These are phyloP conservation scores for Monosporascus sp. DNA, from an alignment of 2,329 filamentous ascomycete species.

Conservation along the genomic window DNA sequence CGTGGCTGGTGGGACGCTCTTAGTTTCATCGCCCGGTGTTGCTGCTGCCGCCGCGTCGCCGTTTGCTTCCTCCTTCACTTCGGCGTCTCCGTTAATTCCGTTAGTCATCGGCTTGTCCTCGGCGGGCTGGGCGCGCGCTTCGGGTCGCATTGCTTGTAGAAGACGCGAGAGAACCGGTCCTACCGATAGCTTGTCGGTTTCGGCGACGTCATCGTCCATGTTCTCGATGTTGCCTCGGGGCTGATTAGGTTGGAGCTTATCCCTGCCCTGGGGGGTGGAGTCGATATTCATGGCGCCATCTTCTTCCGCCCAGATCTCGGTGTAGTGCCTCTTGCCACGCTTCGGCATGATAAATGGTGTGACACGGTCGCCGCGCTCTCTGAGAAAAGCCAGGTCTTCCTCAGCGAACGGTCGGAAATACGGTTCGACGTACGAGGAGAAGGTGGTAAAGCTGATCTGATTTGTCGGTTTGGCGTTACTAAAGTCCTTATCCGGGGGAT, in stretches of 20 bases:
- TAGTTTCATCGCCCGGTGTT: constrained; percentile 35
- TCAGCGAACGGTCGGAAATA: constrained; percentile 87
- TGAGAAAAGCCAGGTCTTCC: constrained; percentile 88
- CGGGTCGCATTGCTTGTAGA: constrained; percentile 74
- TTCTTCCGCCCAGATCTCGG: constrained; percentile 89
- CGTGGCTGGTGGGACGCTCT: constrained; percentile 61
- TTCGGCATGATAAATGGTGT: constrained; percentile 82
- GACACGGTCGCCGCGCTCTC: constrained; percentile 81
- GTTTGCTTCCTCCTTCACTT: constrained; percentile 50
- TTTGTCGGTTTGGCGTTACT: constrained; percentile 89
- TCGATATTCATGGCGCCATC: constrained; percentile 77
- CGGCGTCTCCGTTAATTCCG: constrained; percentile 36
- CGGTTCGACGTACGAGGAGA: constrained; percentile 86
- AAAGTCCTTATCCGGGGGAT: constrained; percentile 90
- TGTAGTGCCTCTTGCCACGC: constrained; percentile 79
- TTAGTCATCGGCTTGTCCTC: constrained; percentile 55
- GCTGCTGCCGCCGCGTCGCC: constrained; percentile 35
- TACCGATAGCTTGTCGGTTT: constrained; percentile 83
- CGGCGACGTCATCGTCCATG: constrained; percentile 78
- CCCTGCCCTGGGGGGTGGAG: constrained; percentile 52
- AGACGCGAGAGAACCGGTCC: constrained; percentile 81
- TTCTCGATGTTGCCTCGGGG: constrained; percentile 80
- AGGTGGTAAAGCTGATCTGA: constrained; percentile 90
- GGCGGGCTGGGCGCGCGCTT: constrained; percentile 50
- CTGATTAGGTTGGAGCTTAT: constrained; percentile 72